Base-by-base conservation (phyloP, 495 filamentous ascomycete species). In the Poronia punctata region DNA sequence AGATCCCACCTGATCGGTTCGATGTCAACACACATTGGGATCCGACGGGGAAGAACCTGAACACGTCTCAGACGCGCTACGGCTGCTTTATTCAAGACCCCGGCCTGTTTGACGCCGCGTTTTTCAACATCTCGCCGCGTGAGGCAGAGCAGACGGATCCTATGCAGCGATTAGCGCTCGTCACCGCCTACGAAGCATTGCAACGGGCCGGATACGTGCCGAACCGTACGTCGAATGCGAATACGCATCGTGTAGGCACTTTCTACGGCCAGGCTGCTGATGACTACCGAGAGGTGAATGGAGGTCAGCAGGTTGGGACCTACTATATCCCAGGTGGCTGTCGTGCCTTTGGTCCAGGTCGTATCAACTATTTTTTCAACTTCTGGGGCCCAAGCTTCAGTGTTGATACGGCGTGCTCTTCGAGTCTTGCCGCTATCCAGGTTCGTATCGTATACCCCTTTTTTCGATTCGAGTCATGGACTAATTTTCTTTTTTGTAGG, bases 401-500 rank as follows among this genome's bases (percentile, higher is more conserved):
- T 43, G 82, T 78, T 54, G 80, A 88, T 57, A 76, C 66, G 79
- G 17, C 43, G n/a, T n/a, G n/a, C n/a, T 60, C 64, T 4, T 62
- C 60, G 1, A 59, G 56, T 30, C 61, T 0, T 48, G 60, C 0
- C 44, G n/a, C n/a, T n/a, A n/a, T n/a, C n/a, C n/a, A n/a, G n/a
- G n/a, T n/a, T n/a, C n/a, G n/a, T n/a, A n/a, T n/a, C n/a, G n/a
- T n/a, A n/a, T n/a, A n/a, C n/a, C n/a, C n/a, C n/a, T n/a, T n/a
- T n/a, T n/a, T n/a, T n/a, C n/a, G n/a, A n/a, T n/a, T n/a, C n/a
- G n/a, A n/a, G n/a, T n/a, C n/a, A n/a, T n/a, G n/a, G n/a, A n/a
- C n/a, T n/a, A n/a, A n/a, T n/a, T n/a, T n/a, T n/a, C n/a, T n/a
- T n/a, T n/a, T n/a, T n/a, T n/a, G 56, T 2, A 54, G 62, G 11